Conservation (phyloP, 768 basidiomycete genomes). For the Phanerochaete sordida region DNA sequence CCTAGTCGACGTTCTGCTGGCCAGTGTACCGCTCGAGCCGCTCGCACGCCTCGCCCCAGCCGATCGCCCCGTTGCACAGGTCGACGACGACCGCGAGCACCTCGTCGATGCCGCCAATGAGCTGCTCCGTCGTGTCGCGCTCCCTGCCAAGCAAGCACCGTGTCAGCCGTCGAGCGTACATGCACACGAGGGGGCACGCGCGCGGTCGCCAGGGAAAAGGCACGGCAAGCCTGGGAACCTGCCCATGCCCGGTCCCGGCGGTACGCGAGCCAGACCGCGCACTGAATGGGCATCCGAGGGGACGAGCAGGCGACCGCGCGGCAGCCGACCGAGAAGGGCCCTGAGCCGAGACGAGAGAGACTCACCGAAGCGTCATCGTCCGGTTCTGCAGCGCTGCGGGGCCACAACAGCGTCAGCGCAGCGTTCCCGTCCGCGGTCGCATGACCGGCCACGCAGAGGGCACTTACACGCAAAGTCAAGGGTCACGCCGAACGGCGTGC, state of each 20-base stretch:
- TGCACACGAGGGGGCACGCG: background rate
- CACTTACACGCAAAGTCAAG: conserved; percentile 88
- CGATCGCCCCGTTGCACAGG: conserved; percentile 69
- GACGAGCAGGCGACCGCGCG: conserved; percentile 2
- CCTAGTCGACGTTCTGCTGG: conserved; percentile 65
- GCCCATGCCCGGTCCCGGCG: conserved; percentile 17
- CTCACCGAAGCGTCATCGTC: conserved; percentile 92
- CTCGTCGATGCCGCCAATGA: conserved; percentile 87
- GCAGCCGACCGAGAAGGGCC: conserved; percentile 4
- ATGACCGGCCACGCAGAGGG: conserved; percentile 9
- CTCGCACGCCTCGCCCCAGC: conserved; percentile 74
- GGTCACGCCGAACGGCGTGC: conserved; percentile 95
- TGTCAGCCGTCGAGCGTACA: background rate
- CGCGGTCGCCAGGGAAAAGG: background rate
- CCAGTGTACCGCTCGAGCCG: conserved; percentile 81
- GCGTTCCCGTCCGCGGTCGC: conserved; percentile 6
- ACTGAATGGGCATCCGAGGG: background rate
- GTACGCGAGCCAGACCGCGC: background rate
- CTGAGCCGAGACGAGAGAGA: conserved; percentile 12
- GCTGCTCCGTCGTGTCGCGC: conserved; percentile 90
- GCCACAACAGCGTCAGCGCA: background rate
- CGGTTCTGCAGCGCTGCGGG: conserved; percentile 77
- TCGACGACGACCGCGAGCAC: conserved; percentile 79
- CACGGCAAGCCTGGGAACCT: background rate
- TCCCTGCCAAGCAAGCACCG: conserved; percentile 48